Evolutionary conservation across 371 early-diverging fungal species (phyloP), one percentile per base, ranked within the genome.

Genomic region (Funneliformis caledonium): DNA sequence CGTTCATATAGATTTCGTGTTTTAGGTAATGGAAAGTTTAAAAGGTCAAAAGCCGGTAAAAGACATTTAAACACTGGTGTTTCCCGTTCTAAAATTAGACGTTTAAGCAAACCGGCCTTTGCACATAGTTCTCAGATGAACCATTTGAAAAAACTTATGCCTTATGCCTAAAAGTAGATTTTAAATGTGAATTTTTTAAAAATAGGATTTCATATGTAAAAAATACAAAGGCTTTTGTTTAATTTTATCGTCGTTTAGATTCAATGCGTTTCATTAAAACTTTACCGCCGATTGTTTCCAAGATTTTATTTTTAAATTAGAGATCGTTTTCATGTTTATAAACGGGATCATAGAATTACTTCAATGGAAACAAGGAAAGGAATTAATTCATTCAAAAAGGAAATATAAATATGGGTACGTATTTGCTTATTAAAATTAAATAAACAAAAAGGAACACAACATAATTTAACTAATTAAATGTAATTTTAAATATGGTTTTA

Each of bases 11-110:
- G 86, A 82, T 86, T 83, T 56, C 83, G 85, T 19, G 81, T 83
- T 16, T 67, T 82, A 6, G 83, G 84, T 19, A 81, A 82, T 81
- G 85, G 85, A 79, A 85, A 85, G 72, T 85, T 85, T 78, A 84
- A 86, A 81, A 83, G 85, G 69, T 84, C 81, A 81, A 85, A 81
- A 81, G 60, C 84, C 72, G 86, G 86, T 80, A 86, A 84, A 82
- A 81, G 83, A 56, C 86, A 86, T 52, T 76, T 85, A 70, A 86
- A 86, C 79, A 85, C 85, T 19, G 85, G 85, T 48, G 85, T 85
- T 83, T 82, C 84, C 78, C 83, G 85, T 37, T 81, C 83, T 81
- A 83, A 82, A 80, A 77, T 86, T 48, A 82, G 84, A 82, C 82
- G 81, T 45, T 81, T 85, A 11, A 80, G 81, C 37, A 80, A 73